Base-by-base conservation (phyloP, 177 flowering plant genomes). In the Telopea speciosissima region DNA sequence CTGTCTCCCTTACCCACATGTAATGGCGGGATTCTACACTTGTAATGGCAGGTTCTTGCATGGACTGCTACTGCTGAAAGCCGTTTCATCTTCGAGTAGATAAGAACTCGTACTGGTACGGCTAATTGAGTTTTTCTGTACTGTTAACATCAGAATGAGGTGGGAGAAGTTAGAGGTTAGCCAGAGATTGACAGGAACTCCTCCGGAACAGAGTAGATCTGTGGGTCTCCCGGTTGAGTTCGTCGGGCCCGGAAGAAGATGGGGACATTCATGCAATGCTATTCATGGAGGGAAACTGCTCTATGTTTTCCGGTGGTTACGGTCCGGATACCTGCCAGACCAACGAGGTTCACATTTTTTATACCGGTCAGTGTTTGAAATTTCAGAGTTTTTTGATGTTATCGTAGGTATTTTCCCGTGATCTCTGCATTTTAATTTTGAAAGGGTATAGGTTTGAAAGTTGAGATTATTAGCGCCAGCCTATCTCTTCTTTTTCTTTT, bases 191-290 rank as follows among this genome's bases (percentile, higher is more conserved):
- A 71, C 61, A 70, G 81, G 73, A 56, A 71, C 72, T 24, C 68
- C 72, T 33, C 70, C 56, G 5, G 83, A 80, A 28, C 81, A 70
- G 64, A 75, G 65, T 75, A 78, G 78, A 63, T 73, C 79, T 21
- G 79, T 77, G 24, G 83, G 76, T 17, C 24, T 70, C 56, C 65
- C 61, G 26, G 77, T 74, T 21, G 83, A 74, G 67, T 65, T 70
- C 62, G 68, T 75, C 31, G 93, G 93, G 79, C 97, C 99, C 8
- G 97, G 97, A 40, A 87, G 77, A 79, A 85, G 94, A 74, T 92
- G 99, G 97, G 97, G 97, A 6, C 99, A 95, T 81, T 89, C 99
- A 26, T 92, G 96, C 80, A 95, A 91, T 82, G 83, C 94, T 77
- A 72, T 95, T 75, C 84, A 79, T 81, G 94, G 97, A 36, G 99